Evolutionary conservation across 495 filamentous ascomycete species (phyloP), one percentile per base, ranked within the genome.

Genomic region (Aspergillus campestris): DNA sequence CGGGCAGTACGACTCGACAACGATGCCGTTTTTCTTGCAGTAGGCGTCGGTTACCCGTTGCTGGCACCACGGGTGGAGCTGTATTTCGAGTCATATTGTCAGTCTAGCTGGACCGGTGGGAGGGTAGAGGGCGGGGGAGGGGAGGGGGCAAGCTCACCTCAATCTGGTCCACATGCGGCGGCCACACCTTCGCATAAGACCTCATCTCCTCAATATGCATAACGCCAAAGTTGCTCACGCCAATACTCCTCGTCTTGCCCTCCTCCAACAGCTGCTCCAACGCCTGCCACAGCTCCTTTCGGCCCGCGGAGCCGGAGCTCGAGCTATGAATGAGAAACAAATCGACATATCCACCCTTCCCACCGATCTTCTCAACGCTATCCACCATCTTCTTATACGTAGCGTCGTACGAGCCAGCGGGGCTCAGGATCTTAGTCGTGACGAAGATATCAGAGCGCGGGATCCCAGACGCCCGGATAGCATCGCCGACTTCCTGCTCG

Each of bases 131-230:
- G 18, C 2, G 18, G 18, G 18, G 18, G 18, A 4, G 18, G 18
- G 18, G 18, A 4, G 18, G 18, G 18, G 18, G 18, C 36, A 10
- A 35, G 62, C 61, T 31, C 48, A 80, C 79, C 72, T 82, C 78
- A 58, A 86, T 79, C 52, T 87, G 83, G 58, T 87, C 85, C 5
- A 84, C 80, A 31, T 75, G 72, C 13, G 80, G 82, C 45, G 84
- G 83, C 69, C 72, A 82, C 3, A 78, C 67, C 48, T 71, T 72
- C 13, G 81, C 79, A 61, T 74, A 81, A 9, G 56, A 49, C 61
- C 76, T 80, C 73, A 87, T 62, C 53, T 80, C 73, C 53, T 82
- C 74, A 40, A 83, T 76, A 45, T 81, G 74, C 27, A 65, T 57
- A 33, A 78, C 73, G 2, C 77, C 83, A 55, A 75, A 86, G 53